These are phyloP conservation scores for Kwoniella europaea DNA, from an alignment of 768 basidiomycete species.

Conservation along the genomic window DNA sequence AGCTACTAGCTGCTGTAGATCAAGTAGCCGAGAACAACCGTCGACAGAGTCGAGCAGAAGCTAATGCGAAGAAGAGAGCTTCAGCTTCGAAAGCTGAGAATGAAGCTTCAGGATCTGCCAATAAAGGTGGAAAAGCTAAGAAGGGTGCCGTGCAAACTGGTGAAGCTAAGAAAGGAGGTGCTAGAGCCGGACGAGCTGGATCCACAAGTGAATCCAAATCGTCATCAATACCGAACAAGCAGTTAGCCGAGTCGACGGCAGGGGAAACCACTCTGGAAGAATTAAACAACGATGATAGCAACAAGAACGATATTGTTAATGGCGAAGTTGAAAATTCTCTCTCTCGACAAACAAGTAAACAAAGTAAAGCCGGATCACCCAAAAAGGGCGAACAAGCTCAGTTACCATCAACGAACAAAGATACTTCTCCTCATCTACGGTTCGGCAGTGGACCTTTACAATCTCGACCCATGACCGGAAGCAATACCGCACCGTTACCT, in stretches of 20 bases:
- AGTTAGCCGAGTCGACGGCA: neutral
- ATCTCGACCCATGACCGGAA: slow-evolving; percentile 23
- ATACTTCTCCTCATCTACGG: slow-evolving; percentile 7
- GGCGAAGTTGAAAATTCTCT: slow-evolving; percentile 10
- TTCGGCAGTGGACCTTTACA: slow-evolving; percentile 17
- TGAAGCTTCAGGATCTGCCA: slow-evolving; percentile 21
- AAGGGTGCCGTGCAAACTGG: slow-evolving; percentile 5
- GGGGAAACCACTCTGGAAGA: neutral
- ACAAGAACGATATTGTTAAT: neutral
- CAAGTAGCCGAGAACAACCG: slow-evolving; percentile 43
- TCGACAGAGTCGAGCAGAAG: slow-evolving; percentile 20
- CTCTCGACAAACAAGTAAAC: slow-evolving; percentile 31
- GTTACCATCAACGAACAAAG: slow-evolving; percentile 14
- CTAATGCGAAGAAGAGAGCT: slow-evolving; percentile 24
- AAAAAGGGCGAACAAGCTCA: neutral
- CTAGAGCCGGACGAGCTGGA: slow-evolving; percentile 11
- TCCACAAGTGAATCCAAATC: slow-evolving; percentile 9
- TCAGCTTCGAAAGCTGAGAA: slow-evolving; percentile 20
- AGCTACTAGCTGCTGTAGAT: slow-evolving; percentile 66
- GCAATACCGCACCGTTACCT: slow-evolving; percentile 43
- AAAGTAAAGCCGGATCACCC: slow-evolving; percentile 21
- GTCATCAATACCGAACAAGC: slow-evolving; percentile 6
- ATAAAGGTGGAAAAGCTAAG: slow-evolving; percentile 22
- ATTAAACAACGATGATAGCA: neutral
- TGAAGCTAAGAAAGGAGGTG: slow-evolving; percentile 21